Percentiles rank a stretch among this genome's conserved stretches.
phyloP scores from a whole-genome alignment of 2,329 filamentous ascomycete genomes.

The Fonsecaea pugnacius region DNA sequence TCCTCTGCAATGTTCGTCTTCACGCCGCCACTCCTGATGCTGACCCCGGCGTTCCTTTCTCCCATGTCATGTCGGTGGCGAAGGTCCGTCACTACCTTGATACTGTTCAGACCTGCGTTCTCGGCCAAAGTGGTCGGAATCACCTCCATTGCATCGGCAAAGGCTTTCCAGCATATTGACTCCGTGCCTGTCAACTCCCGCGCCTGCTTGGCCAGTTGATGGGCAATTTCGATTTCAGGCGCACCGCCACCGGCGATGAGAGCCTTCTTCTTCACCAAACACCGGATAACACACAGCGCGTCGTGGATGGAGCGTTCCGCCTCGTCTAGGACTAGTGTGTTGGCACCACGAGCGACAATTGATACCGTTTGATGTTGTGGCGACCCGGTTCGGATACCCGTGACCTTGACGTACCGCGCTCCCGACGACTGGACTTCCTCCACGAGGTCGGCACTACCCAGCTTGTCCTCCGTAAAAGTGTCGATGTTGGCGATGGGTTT shows the following conservation, averaged over 20 bases:
- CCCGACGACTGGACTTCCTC: slow-evolving; percentile 89
- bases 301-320: slow-evolving; percentile 96
- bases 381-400: slow-evolving; percentile 75
- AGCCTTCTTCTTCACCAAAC: slow-evolving; percentile 99
- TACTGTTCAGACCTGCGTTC: slow-evolving; percentile 96
- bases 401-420: slow-evolving; percentile 91
- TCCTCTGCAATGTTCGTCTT: slow-evolving; percentile 96
- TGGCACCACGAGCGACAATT: slow-evolving; percentile 91
- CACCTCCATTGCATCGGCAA: slow-evolving; percentile 96
- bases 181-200: slow-evolving; percentile 87
- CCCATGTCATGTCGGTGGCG: slow-evolving; percentile 92
- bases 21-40: slow-evolving; percentile 96
- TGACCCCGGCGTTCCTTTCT: slow-evolving; percentile 94
- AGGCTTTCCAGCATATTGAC: slow-evolving; percentile 98
- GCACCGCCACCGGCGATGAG: slow-evolving; percentile 96
- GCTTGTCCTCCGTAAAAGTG: slow-evolving; percentile 97
- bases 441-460: slow-evolving; percentile 88
- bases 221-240: slow-evolving; percentile 93
- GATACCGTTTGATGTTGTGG: slow-evolving; percentile 77
- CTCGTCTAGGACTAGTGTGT: slow-evolving; percentile 91
- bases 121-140: slow-evolving; percentile 95
- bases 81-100: slow-evolving; percentile 97
- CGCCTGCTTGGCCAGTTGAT: slow-evolving; percentile 79
- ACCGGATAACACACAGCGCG: slow-evolving; percentile 95
- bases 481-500: slow-evolving; percentile 99